Percentiles rank a stretch among this genome's conserved stretches.
Conservation (phyloP, 495 filamentous ascomycete genomes). For the Talaromyces liani region DNA sequence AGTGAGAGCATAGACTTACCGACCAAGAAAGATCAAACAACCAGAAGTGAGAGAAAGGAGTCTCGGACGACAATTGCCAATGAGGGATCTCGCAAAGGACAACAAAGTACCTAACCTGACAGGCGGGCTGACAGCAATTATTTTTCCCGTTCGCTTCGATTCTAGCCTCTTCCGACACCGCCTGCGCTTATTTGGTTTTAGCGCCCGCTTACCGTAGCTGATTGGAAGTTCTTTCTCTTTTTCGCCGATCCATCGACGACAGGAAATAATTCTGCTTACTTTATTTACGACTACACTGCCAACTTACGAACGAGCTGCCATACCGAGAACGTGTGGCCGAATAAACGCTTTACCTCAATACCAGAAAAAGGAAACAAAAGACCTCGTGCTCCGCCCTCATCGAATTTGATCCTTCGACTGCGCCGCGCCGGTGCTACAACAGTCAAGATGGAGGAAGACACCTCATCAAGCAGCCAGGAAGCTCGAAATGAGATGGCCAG, state of each 20-base stretch:
- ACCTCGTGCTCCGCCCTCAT: neutral
- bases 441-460: slow-evolving; percentile 47
- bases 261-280: neutral
- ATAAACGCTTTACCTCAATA: neutral
- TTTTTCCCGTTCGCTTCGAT: slow-evolving; percentile 5
- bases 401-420: neutral
- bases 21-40: neutral
- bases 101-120: neutral
- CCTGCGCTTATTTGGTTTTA: slow-evolving; percentile 1
- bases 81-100: neutral
- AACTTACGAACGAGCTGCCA: neutral
- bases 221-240: slow-evolving; percentile 10
- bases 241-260: neutral
- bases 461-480: slow-evolving; percentile 38
- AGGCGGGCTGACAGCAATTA: neutral
- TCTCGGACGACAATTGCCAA: neutral
- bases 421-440: slow-evolving; percentile 13
- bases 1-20: neutral
- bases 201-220: neutral
- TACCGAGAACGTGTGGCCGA: neutral
- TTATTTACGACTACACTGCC: neutral
- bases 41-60: neutral
- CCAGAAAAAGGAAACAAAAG: neutral
- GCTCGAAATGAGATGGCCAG: slow-evolving; percentile 61
- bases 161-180: slow-evolving; percentile 7